Evolutionary conservation across 176 grass and related monocot genomes (phyloP), one percentile per base, ranked within the genome.

Genomic region (Zoysia japonica): DNA sequence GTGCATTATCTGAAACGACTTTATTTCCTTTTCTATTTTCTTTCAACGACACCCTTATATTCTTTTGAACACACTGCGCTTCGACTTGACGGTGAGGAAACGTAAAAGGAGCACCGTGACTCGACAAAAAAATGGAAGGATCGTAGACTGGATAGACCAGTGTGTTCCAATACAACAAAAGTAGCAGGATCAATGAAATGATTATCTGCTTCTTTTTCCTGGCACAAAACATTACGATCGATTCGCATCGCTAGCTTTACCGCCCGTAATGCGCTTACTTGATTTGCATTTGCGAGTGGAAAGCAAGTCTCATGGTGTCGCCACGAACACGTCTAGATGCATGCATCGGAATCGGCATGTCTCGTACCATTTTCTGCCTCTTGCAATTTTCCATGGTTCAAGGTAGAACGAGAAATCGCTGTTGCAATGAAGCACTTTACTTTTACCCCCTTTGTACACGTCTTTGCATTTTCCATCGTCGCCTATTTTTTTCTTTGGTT

Each of bases 181-280:
- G 28, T 70, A 55, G 9, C 59, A 50, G 47, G 38, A 61, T 28
- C 28, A 0, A 28, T 67, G 36, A 68, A n/a, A 56, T 68, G 55
- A 13, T 61, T 5, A 66, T 37, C 28, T 0, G 5, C 46, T 76
- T 51, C 75, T 49, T 48, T 72, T 57, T 73, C 85, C 9, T 66
- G 74, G 43, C 50, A 67, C 57, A 57, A 43, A 44, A 68, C 52
- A 74, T 72, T 56, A 40, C 37, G 11, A 60, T 8, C 37, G 11
- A 60, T 8, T 40, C 70, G 11, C 59, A 49, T 81, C 49, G 51
- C 67, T 55, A 28, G 28, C 28, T 87, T 67, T 72, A 9, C 67
- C 36, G 56, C 11, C 50, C 14, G 60, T 90, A 76, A 76, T 87
- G 88, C 88, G 79, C 83, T 79, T 83, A 90, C 82, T 50, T 78